Base-by-base conservation (phyloP, 352 stramenopile genomes). In the Phytophthora meadii region DNA sequence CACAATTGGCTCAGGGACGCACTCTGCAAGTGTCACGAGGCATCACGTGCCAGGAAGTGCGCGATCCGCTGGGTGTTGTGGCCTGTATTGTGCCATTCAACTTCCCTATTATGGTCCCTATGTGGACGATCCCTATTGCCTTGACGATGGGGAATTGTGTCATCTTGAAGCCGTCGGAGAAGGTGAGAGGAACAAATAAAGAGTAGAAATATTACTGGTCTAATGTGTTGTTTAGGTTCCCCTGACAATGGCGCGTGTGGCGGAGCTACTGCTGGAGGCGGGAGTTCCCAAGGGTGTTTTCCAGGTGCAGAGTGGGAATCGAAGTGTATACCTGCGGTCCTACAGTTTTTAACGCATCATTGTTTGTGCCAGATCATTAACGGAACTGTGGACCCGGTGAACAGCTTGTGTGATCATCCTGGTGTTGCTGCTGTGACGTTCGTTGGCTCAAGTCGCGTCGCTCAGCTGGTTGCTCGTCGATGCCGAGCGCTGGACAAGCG, bases 101-200 rank as follows among this genome's bases (percentile, higher is more conserved):
- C 75, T 99, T 99, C 63, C 97, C 97, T 7, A 94, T 98, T 65
- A 99, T 99, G 92, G 94, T 99, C 5, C 95, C 97, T 11, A 98
- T 98, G 86, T 99, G 97, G 97, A 99, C 97, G 0, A 76, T 98
- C 15, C 97, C 97, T 5, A 99, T 99, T 65, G 96, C 97, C 5
- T 75, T 99, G 19, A 97, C 97, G 0, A 89, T 97, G 56, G 97
- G 97, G 32, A 99, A 99, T 79, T 98, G 89, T 59, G 88, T 99
- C 40, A 97, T 99, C 54, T 70, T 99, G 42, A 99, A 99, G 76
- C 97, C 97, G 2, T 98, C 88, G 9, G 97, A 99, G 72, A 99
- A 99, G 76, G 94, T 98, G 55, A 27, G 24, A 8, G 10, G 9
- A 36, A 14, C 9, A 36, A 36, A 36, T 36, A 14, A 36, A 36